Conservation (phyloP, 169 alveolate genomes). For the Eimeria brunetti region DNA sequence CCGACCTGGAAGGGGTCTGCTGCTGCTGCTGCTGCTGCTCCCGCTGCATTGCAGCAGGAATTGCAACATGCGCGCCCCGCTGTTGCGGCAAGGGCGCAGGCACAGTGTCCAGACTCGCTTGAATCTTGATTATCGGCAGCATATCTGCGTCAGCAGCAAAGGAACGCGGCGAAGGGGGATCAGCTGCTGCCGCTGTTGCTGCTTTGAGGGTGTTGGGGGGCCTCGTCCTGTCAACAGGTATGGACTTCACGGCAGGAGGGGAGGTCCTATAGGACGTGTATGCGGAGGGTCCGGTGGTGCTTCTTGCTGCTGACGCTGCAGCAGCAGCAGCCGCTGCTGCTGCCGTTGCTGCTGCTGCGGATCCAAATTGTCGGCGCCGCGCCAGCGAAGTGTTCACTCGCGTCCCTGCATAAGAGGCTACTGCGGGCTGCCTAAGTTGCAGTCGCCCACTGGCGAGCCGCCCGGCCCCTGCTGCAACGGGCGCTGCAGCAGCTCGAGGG, state of each 20-base stretch:
- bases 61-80: slow-evolving; percentile 72
- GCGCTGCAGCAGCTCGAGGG: neutral
- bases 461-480: neutral
- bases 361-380: slow-evolving; percentile 44
- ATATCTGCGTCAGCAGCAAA: slow-evolving; percentile 57
- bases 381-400: slow-evolving; percentile 47
- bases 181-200: slow-evolving; percentile 46
- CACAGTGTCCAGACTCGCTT: slow-evolving; percentile 76
- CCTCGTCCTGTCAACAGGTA: slow-evolving; percentile 30
- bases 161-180: slow-evolving; percentile 40
- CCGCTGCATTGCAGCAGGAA: slow-evolving; percentile 78
- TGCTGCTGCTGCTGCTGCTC: slow-evolving; percentile 47
- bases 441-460: slow-evolving; percentile 18
- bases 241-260: neutral
- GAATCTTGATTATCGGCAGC: slow-evolving; percentile 60
- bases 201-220: neutral
- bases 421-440: slow-evolving; percentile 35
- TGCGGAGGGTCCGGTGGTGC: neutral
- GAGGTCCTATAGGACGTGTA: neutral
- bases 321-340: slow-evolving; percentile 4
- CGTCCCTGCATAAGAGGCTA: neutral
- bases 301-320: neutral
- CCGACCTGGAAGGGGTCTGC: slow-evolving; percentile 47
- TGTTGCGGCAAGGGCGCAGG: slow-evolving; percentile 79
- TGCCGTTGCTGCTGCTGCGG: slow-evolving; percentile 5